A percentile compares a stretch with the other conserved stretches of the same genome.
Conservation (phyloP, 345 rosid genomes). For the Eucalyptus fibrosa region DNA sequence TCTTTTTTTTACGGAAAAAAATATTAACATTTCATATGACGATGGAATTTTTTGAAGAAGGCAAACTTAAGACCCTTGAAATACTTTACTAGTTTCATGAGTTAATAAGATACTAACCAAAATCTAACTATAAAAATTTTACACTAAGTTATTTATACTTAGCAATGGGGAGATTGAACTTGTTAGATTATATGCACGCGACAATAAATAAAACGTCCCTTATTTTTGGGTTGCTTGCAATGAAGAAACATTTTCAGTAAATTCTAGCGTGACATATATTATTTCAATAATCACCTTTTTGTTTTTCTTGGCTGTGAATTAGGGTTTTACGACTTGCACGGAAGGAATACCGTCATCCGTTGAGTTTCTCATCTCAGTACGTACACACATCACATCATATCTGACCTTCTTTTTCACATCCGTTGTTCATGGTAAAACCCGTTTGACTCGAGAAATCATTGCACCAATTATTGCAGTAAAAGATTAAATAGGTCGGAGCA, state of each 20-base stretch:
- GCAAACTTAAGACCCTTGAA: not conserved
- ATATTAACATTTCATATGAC: not conserved
- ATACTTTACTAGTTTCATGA: not conserved
- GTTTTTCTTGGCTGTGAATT: not conserved
- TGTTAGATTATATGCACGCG: not conserved
- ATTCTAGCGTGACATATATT: not conserved
- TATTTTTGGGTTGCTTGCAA: not conserved
- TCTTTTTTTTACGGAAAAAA: not conserved
- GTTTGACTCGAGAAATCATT: not conserved
- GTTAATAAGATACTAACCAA: not conserved
- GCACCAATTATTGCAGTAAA: not conserved
- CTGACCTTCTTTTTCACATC: not conserved
- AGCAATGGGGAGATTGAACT: not conserved
- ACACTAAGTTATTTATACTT: not conserved
- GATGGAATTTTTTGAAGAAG: not conserved
- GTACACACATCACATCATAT: not conserved
- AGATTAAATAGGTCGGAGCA: not conserved
- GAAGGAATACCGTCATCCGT: not conserved
- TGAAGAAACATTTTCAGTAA: not conserved
- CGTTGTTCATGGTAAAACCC: not conserved
- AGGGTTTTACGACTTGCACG: not conserved
- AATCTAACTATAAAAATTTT: not conserved
- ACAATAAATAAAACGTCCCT: not conserved
- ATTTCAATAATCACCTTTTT: not conserved
- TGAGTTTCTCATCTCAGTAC: not conserved